Base-by-base conservation (phyloP, 192 early-diverging fungal genomes). In the Piromyces sp. region DNA sequence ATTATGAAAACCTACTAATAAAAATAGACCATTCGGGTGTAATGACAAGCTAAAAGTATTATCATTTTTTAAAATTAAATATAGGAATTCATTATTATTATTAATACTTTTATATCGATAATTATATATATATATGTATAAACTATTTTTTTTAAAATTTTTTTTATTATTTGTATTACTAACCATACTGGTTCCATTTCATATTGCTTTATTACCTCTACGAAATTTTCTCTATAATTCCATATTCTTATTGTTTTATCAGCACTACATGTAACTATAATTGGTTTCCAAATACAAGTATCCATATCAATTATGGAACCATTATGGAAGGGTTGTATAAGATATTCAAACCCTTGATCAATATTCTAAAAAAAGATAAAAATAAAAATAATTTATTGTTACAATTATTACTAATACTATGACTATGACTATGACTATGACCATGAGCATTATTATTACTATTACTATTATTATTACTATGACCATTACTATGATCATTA, bases 151-250 rank as follows among this genome's bases (percentile, higher is more conserved):
- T 81, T 31, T 19, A 30, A 79, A 79, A 79, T 68, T 9, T 30
- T 16, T 13, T 13, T 84, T 42, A 11, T 78, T 13, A 42, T 3
- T 17, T 36, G 29, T 9, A n/a, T 78, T 80, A 89, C 87, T 85
- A 86, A 79, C 86, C 42, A 78, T 37, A 79, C 37, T 29, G 90
- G 87, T 37, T 89, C 88, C 29, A 88, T 87, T 29, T 86, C 83
- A 79, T 88, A 92, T 26, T 81, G 85, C 80, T 89, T 90, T 68
- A 86, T 78, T 16, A 90, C 87, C 82, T 89, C 89, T 29, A 89
- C 80, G 13, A 83, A 82, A 81, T 91, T 90, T 28, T 92, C 90
- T n/a, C 86, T n/a, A 84, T 88, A 90, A 81, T 92, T 92, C 90
- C 90, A 92, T 38, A 92, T 87, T 12, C 90, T 81, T 29, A 92